Evolutionary conservation across 169 alveolate species (phyloP), one percentile per base, ranked within the genome.

Genomic region (Plasmodium fragile): DNA sequence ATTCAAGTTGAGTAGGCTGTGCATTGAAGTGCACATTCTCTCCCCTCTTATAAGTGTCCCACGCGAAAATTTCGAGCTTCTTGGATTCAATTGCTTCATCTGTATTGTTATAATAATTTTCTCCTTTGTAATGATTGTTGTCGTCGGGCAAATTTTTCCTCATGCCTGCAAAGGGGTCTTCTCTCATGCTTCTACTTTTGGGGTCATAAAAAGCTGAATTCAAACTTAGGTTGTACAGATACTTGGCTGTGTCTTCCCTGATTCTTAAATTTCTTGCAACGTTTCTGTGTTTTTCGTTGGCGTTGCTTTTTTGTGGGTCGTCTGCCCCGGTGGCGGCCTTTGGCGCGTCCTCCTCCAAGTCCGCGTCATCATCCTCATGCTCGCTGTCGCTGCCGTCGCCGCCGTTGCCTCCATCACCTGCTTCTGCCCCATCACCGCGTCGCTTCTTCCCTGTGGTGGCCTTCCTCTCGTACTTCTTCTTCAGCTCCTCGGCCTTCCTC

Each of bases 221-320:
- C 34, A 97, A 96, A 94, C 98, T 99, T 82, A 99, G 83, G 93
- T 99, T 98, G 75, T 97, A 95, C 7, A 99, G 94, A 94, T 99
- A 99, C 94, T 98, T 98, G 18, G 99, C 99, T 65, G 99, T 98
- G 92, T 99, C 99, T 87, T 98, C 99, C 59, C 99, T 96, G 34
- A 98, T 98, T 75, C 99, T 97, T 87, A 98, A 95, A 94, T 98
- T 98, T 84, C 99, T 96, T 10, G 98, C 97, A 30, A 96, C 94
- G 11, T 97, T 97, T 73, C 98, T 95, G 36, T 96, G 95, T 73
- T 97, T 95, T 49, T 98, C 98, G 73, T 96, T 16, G 4, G 8
- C 16, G 8, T 49, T 49, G 59, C 59, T 49, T 22, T 49, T 49
- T 2, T 49, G 59, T 49, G 59, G 18, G 59, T 96, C 92, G 30